Percentiles rank a stretch among this genome's conserved stretches.
These are phyloP conservation scores for Suillus luteus DNA, from an alignment of 768 basidiomycete species.

Conservation along the genomic window DNA sequence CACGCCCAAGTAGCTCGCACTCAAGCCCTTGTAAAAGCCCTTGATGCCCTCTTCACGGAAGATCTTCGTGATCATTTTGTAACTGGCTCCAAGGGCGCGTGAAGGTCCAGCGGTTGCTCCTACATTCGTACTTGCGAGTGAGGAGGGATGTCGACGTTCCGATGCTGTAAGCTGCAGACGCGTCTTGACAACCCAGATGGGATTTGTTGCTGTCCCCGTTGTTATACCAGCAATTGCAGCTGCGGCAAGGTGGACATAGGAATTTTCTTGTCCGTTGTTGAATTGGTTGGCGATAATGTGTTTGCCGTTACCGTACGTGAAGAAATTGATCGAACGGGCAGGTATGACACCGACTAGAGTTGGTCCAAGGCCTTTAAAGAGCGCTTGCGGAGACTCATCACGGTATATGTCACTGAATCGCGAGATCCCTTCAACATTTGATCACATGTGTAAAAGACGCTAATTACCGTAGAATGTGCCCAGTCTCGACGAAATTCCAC, in stretches of 20 bases:
- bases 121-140: constrained; percentile 6
- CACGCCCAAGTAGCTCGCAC: constrained; percentile 93
- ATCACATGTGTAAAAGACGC: background rate
- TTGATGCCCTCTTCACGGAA: constrained; percentile 76
- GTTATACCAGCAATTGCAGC: constrained; percentile 85
- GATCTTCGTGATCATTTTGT: constrained; percentile 69
- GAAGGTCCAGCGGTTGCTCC: constrained; percentile 16
- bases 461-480: constrained; percentile 72
- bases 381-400: constrained; percentile 82
- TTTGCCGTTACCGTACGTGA: constrained; percentile 96
- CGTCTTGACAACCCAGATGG: constrained; percentile 99
- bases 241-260: constrained; percentile 81
- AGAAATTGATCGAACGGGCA: constrained; percentile 97
- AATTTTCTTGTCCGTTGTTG: constrained; percentile 76
- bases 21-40: constrained; percentile 94
- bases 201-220: constrained; percentile 92
- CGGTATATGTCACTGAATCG: constrained; percentile 75
- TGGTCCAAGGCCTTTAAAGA: constrained; percentile 94
- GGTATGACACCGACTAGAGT: constrained; percentile 95
- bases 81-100: constrained; percentile 53
- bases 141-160: constrained; percentile 22
- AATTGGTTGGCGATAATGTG: constrained; percentile 82
- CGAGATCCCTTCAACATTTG: background rate
- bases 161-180: constrained; percentile 76
- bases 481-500: constrained; percentile 95